Conservation (phyloP, 805 yeast species). For the Komagataella pastoris region DNA sequence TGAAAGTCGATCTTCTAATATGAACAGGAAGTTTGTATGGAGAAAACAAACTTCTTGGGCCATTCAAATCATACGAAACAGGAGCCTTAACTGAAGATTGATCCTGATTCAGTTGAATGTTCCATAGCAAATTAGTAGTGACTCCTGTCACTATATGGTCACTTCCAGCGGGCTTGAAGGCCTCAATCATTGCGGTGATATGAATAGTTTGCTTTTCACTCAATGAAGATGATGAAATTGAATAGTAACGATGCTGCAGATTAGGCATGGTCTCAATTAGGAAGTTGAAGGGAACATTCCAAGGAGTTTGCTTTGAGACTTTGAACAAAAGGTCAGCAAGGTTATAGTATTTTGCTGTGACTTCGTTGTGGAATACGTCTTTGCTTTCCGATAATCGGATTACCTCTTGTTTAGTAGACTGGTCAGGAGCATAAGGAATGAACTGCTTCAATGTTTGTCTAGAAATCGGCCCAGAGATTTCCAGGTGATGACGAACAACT, state of each 20-base stretch:
- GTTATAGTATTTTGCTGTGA: constrained; percentile 50
- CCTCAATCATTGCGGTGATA: constrained; percentile 88
- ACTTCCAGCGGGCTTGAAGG: constrained; percentile 21
- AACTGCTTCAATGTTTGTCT: constrained; percentile 70
- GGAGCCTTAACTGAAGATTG: constrained; percentile 27
- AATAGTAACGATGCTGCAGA: constrained; percentile 89
- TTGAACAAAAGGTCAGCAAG: constrained; percentile 59
- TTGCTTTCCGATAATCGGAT: constrained; percentile 53
- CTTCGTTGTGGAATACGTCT: constrained; percentile 48
- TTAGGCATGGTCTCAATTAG: constrained; percentile 70
- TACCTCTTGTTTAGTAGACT: constrained; percentile 34
- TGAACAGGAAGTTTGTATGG: constrained; percentile 73
- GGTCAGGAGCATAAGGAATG: constrained; percentile 72
- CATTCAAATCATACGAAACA: constrained; percentile 59
- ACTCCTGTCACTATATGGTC: constrained; percentile 61
- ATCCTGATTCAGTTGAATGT: constrained; percentile 51
- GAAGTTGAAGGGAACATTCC: constrained; percentile 82
- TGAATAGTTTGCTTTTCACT: constrained; percentile 65
- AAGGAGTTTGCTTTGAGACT: constrained; percentile 51
- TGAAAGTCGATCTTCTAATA: constrained; percentile 89
- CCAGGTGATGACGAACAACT: constrained; percentile 74
- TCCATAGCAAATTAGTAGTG: constrained; percentile 74
- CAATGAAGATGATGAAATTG: constrained; percentile 82
- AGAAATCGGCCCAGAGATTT: constrained; percentile 86
- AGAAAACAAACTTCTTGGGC: constrained; percentile 56